These are phyloP conservation scores for Neobulgaria alba DNA, from an alignment of 2,329 filamentous ascomycete species.

Conservation along the genomic window DNA sequence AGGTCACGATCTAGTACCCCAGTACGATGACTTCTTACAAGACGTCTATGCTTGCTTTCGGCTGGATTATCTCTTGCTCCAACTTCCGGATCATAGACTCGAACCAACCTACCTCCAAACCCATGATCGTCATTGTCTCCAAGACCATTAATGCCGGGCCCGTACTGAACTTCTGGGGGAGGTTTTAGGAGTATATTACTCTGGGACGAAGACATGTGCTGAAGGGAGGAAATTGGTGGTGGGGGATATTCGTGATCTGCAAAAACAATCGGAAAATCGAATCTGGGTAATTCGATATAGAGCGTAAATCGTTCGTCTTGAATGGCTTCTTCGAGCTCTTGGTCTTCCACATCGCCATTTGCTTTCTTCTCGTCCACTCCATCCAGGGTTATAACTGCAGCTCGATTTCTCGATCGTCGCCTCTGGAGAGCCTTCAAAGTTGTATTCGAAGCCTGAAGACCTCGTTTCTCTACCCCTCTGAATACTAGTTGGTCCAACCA, in stretches of 20 bases:
- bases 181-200: constrained; percentile 67
- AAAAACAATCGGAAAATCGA: constrained; percentile 93
- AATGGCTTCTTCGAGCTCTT: constrained; percentile 25
- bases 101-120: constrained; percentile 56
- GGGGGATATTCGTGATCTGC: constrained; percentile 87
- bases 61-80: constrained; percentile 86
- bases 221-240: constrained; percentile 70
- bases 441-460: constrained; percentile 54
- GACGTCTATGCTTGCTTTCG: constrained; percentile 84
- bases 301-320: constrained; percentile 64
- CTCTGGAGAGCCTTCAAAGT: constrained; percentile 51
- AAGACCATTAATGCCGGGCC: constrained; percentile 74
- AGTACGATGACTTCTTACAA: constrained; percentile 83
- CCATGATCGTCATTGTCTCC: constrained; percentile 40
- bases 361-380: constrained; percentile 20
- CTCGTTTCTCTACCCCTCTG: constrained; percentile 74
- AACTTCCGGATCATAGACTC: constrained; percentile 89
- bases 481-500: constrained; percentile 97
- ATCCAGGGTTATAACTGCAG: constrained; percentile 29
- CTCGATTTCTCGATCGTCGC: constrained; percentile 30
- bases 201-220: constrained; percentile 53
- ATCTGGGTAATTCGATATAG: constrained; percentile 85
- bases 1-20: constrained; percentile 92
- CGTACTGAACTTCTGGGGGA: constrained; percentile 80
- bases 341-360: constrained; percentile 33